A percentile compares a stretch with the other conserved stretches of the same genome.
Evolutionary conservation across 768 basidiomycete genomes (phyloP).

Genomic region (Chiua virens): DNA sequence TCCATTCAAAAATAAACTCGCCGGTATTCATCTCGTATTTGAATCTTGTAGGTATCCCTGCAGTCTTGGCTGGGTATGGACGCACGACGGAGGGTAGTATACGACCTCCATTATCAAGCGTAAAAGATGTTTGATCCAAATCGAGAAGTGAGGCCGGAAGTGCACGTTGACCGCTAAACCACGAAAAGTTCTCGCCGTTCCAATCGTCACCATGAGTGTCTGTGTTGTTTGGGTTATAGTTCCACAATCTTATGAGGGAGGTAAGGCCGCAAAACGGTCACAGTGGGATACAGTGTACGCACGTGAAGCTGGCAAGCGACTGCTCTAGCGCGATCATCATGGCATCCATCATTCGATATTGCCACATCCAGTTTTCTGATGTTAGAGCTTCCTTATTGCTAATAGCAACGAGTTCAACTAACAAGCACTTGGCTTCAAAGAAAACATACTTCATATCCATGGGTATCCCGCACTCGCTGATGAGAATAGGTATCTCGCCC

Average conservation of each 20-base stretch:
- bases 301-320: slow-evolving; percentile 83
- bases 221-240: slow-evolving; percentile 86
- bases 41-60: slow-evolving; percentile 75
- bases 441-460: slow-evolving; percentile 92
- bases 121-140: slow-evolving; percentile 59
- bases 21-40: slow-evolving; percentile 80
- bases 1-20: slow-evolving; percentile 65
- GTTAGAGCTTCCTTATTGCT: slow-evolving; percentile 73
- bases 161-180: slow-evolving; percentile 72
- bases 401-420: not conserved
- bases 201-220: slow-evolving; percentile 82
- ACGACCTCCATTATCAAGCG: slow-evolving; percentile 80
- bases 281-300: slow-evolving; percentile 32
- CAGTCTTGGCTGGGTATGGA: slow-evolving; percentile 88
- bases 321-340: slow-evolving; percentile 81
- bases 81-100: slow-evolving; percentile 79
- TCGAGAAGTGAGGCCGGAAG: slow-evolving; percentile 55
- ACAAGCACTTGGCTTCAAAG: not conserved
- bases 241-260: slow-evolving; percentile 69
- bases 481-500: slow-evolving; percentile 79
- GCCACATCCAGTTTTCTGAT: slow-evolving; percentile 77
- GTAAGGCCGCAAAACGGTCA: not conserved
- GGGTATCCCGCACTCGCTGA: slow-evolving; percentile 93
- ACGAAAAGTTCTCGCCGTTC: slow-evolving; percentile 98
- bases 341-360: slow-evolving; percentile 92